Evolutionary conservation across 2,329 filamentous ascomycete genomes (phyloP), one percentile per base, ranked within the genome.

Genomic region (Diaporthe amygdali): DNA sequence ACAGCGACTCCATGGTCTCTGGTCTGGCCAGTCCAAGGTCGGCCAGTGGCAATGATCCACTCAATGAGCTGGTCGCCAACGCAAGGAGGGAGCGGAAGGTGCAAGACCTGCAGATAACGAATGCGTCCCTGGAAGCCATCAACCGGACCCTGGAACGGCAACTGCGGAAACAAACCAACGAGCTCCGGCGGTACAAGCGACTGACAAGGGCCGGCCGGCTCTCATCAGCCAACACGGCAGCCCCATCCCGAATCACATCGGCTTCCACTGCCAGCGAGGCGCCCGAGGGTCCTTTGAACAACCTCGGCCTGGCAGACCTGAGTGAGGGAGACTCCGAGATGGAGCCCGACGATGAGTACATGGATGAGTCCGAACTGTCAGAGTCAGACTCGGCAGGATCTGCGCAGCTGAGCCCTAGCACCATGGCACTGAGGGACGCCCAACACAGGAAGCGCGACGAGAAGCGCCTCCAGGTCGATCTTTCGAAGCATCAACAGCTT

Each of bases 21-120:
- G 84, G 81, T 15, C 74, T 85, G 5, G 85, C 87, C 61, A 92
- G 90, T 74, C 89, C 91, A 5, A 93, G 88, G 79, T 86, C 85
- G 59, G 84, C 79, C 37, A 83, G 82, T 76, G 84, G 86, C 15
- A 82, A 88, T 20, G 90, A 92, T 69, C 86, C 90, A 9, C 84
- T 93, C 73, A 93, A 90, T 73, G 95, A 97, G 72, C 86, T 94
- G 8, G 94, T 96, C 14, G 89, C 93, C n/a, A 96, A 94, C 79
- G 96, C 96, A 17, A 90, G 96, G 37, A 90, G 94, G 44, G 96
- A 98, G 81, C 90, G 96, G 73, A 99, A 98, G 83, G 95, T 99
- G 1, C 89, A 98, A 75, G 96, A 99, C 79, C 85, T 99, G 7
- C 94, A 99, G 79, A 99, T 99, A 74, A 97, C 93, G 69, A 99